Evolutionary conservation across 2,329 filamentous ascomycete species (phyloP), one percentile per base, ranked within the genome.

Genomic region (Pseudopyricularia javanii): DNA sequence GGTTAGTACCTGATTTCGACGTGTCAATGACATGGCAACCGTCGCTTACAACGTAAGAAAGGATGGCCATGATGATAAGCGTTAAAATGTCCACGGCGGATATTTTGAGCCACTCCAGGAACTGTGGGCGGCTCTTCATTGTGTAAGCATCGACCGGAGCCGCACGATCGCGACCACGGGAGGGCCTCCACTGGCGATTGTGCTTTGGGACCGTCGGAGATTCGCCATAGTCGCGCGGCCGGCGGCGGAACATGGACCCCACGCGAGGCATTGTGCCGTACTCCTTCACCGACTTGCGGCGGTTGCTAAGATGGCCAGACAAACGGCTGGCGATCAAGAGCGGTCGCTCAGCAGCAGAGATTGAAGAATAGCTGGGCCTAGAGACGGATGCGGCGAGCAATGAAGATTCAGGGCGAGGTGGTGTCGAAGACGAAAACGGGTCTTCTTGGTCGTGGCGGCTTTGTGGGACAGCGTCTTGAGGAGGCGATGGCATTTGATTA

Each of bases 61-160:
- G 68, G 12, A 74, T 78, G 11, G 85, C 83, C 74, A 88, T 78
- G 26, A 70, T 63, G 7, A 70, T 68, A 81, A 88, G 87, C 30
- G 82, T 85, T 17, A 85, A 50, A 51, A 88, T 75, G 61, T 88
- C 85, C 12, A 86, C 66, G 72, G 78, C 82, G 4, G 81, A 84
- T 8, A 73, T 71, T 64, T 82, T 85, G 58, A 86, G 63, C 84
- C 84, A 88, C 61, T 85, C 80, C 2, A 83, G 81, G 58, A 88
- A 85, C 6, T 53, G 30, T 9, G 52, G 52, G 5, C 52, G 52
- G 12, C 24, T 30, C 32, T 37, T 37, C 34, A 50, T 45, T 22
- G 24, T 30, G 24, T 53, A 53, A 3, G 47, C 6, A n/a, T 49
- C 32, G 14, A 11, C 28, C 20, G 12, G 28, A 14, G 17, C 15